Conservation (phyloP, 2,329 filamentous ascomycete genomes). For the Neofusicoccum cordaticola region DNA sequence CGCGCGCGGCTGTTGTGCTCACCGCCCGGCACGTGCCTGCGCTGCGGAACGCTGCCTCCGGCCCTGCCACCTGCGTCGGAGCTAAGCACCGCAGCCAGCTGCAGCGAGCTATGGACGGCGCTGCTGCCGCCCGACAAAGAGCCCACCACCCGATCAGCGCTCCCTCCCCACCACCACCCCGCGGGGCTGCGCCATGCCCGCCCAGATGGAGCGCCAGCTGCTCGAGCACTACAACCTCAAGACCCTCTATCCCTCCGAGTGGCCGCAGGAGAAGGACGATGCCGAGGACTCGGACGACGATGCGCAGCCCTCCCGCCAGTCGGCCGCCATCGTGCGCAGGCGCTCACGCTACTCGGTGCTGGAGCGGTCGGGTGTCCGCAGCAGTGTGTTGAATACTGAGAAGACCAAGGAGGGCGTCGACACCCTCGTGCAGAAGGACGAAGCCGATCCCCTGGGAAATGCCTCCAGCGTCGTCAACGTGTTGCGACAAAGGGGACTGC, state of each 20-base stretch:
- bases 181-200: background rate
- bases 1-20: background rate
- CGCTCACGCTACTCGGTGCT: conserved; percentile 71
- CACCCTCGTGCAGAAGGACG: conserved; percentile 83
- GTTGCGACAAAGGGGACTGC: conserved; percentile 71
- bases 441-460: conserved; percentile 86
- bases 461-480: conserved; percentile 82
- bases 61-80: background rate
- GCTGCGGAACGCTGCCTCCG: background rate
- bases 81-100: background rate
- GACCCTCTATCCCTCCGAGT: conserved; percentile 74
- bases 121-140: conserved; percentile 5
- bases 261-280: conserved; percentile 79
- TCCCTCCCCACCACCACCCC: conserved; percentile 45
- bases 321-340: conserved; percentile 41
- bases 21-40: conserved; percentile 3
- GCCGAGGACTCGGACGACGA: conserved; percentile 52
- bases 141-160: conserved; percentile 16
- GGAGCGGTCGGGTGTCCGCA: conserved; percentile 67
- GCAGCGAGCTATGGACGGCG: background rate
- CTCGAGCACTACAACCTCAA: conserved; percentile 88
- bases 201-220: conserved; percentile 61
- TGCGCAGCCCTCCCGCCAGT: conserved; percentile 14
- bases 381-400: conserved; percentile 67
- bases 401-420: conserved; percentile 66